A percentile compares a stretch with the other conserved stretches of the same genome.
These are phyloP conservation scores for Silybum marianum DNA, from an alignment of 129 eudicot genomes.

Conservation along the genomic window DNA sequence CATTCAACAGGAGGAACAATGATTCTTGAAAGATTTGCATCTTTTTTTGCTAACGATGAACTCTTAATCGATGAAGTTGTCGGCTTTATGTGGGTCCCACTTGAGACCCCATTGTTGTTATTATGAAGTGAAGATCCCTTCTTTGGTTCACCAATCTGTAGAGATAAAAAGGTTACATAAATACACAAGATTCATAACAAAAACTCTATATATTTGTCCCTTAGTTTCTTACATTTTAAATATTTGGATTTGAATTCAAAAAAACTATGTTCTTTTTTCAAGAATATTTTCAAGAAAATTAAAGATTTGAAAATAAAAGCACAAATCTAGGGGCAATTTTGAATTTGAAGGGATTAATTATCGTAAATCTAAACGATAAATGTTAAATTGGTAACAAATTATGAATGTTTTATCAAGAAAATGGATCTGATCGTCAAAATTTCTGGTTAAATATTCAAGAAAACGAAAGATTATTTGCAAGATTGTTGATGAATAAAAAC, in stretches of 20 bases:
- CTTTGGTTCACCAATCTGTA: constrained; percentile 55
- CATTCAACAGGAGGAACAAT: constrained; percentile 42
- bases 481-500: background rate
- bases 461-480: background rate
- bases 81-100: constrained; percentile 31
- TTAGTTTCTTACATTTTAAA: background rate
- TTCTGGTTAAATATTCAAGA: constrained; percentile 4
- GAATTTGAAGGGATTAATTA: constrained; percentile 5
- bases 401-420: constrained; percentile 13
- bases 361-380: background rate
- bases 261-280: background rate
- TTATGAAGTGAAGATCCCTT: constrained; percentile 46
- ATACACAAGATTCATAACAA: too few relatives aligned
- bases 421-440: constrained; percentile 9
- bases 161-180: background rate
- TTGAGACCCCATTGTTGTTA: constrained; percentile 34
- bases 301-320: background rate
- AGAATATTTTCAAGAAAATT: background rate
- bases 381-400: background rate
- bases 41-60: constrained; percentile 27
- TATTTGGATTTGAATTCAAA: background rate
- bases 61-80: constrained; percentile 32
- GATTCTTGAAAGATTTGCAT: constrained; percentile 30
- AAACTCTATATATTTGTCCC: too few relatives aligned
- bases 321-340: background rate